These are phyloP conservation scores for Heritiera littoralis DNA, from an alignment of 345 rosid genomes.

Conservation along the genomic window DNA sequence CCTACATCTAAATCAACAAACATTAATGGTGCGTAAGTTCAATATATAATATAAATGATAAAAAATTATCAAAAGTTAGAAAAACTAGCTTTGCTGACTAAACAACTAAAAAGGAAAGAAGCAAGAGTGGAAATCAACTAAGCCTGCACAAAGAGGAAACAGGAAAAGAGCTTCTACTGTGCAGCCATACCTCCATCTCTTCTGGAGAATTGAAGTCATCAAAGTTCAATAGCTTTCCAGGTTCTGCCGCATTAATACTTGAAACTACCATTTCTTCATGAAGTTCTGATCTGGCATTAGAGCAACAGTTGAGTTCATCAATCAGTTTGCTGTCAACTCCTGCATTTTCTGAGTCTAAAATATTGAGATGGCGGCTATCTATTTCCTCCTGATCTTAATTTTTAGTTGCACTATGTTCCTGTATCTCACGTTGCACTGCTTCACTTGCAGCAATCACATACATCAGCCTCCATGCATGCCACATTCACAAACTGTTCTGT, in stretches of 20 bases:
- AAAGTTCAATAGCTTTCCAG: conserved; percentile 56
- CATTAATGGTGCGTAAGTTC: not conserved
- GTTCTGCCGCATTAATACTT: conserved; percentile 29
- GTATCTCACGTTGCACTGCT: conserved; percentile 29
- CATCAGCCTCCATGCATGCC: conserved; percentile 25
- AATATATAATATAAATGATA: not conserved
- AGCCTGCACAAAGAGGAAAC: not conserved
- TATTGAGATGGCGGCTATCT: conserved; percentile 19
- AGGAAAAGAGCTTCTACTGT: not conserved
- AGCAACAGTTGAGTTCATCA: conserved; percentile 27
- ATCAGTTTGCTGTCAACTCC: not conserved
- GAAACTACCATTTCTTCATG: conserved; percentile 27
- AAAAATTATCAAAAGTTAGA: not conserved
- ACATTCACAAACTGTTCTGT: conserved; percentile 7
- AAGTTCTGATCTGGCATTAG: conserved; percentile 30
- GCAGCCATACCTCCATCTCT: conserved; percentile 73
- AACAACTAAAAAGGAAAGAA: not conserved
- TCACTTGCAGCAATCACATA: conserved; percentile 29
- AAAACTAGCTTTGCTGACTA: no score
- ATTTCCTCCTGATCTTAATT: conserved; percentile 23
- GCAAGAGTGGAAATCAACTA: not conserved
- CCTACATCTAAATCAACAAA: not conserved
- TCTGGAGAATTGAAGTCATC: conserved; percentile 56
- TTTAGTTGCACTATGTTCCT: conserved; percentile 26
- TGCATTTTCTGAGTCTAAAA: conserved; percentile 28